phyloP scores from a whole-genome alignment of 148 eudicot species.

The Rhododendron griersonianum region DNA sequence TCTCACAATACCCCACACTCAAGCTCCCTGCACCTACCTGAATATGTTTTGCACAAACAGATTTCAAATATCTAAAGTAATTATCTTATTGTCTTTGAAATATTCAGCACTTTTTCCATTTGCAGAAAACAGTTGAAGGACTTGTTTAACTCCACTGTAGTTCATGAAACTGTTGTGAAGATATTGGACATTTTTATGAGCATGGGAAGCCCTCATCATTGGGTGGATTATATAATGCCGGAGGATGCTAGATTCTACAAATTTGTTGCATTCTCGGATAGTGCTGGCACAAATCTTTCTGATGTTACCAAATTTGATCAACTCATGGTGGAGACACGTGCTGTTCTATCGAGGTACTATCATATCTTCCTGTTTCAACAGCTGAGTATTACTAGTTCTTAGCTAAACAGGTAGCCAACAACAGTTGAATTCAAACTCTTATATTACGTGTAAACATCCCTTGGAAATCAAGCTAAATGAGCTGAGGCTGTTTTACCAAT shows the following conservation, averaged over 20 bases:
- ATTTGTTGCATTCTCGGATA: slow-evolving; percentile 35
- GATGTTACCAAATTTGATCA: slow-evolving; percentile 58
- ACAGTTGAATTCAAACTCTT: not conserved
- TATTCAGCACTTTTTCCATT: slow-evolving; percentile 7
- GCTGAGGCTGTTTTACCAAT: not conserved
- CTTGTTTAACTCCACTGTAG: slow-evolving; percentile 40
- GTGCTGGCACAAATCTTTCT: slow-evolving; percentile 27
- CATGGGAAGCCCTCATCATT: slow-evolving; percentile 65
- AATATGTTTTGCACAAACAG: not conserved
- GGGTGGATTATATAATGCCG: slow-evolving; percentile 84
- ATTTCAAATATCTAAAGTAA: not conserved
- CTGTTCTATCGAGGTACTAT: slow-evolving; percentile 68
- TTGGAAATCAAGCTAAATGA: not conserved
- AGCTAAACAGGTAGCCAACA: not conserved
- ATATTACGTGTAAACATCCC: not conserved
- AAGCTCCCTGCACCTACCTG: not conserved
- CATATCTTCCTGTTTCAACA: not conserved
- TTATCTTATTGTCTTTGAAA: not conserved
- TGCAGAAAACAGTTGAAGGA: slow-evolving; percentile 91
- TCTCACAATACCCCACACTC: not conserved
- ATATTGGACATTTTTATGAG: slow-evolving; percentile 75
- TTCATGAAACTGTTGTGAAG: slow-evolving; percentile 63
- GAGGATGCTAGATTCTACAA: slow-evolving; percentile 42
- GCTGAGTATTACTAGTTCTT: not conserved
- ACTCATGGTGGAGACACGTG: slow-evolving; percentile 70